Evolutionary conservation across 2,329 filamentous ascomycete genomes (phyloP).

Genomic region (Anthostomella pinea): DNA sequence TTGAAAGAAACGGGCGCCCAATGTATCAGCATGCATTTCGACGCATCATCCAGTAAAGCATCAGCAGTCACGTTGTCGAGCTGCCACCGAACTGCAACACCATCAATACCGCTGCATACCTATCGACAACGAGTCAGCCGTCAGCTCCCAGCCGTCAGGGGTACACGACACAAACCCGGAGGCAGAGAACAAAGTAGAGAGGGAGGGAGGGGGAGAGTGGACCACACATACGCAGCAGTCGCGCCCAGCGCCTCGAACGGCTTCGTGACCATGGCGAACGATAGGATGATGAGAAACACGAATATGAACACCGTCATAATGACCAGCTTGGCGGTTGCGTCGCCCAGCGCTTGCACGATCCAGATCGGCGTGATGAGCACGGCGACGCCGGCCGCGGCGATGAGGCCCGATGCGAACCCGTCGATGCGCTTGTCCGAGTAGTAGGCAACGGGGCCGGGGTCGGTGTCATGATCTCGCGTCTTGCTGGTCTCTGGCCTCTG

Average conservation of each 20-base stretch:
- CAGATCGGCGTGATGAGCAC: constrained; percentile 35
- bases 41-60: too few species aligned
- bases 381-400: constrained; percentile 22
- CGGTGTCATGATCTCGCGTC: too few species aligned
- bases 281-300: constrained; percentile 16
- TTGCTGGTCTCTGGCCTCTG: constrained; percentile 1
- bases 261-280: constrained; percentile 18
- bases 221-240: constrained; percentile 22
- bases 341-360: constrained; percentile 24
- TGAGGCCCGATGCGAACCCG: constrained; percentile 20
- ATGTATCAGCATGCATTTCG: too few species aligned
- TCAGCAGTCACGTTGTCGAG: too few species aligned
- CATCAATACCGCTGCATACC: constrained; percentile 13
- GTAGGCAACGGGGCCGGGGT: constrained; percentile 6
- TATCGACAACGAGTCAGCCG: too few species aligned
- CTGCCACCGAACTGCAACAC: too few species aligned
- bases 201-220: too few species aligned
- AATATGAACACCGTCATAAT: constrained; percentile 32
- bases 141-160: too few species aligned
- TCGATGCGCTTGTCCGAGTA: constrained; percentile 22
- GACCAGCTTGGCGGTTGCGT: constrained; percentile 21
- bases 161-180: background rate
- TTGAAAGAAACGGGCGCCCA: too few species aligned
- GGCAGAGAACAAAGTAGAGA: too few species aligned
- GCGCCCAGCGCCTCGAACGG: constrained; percentile 21